phyloP scores from a whole-genome alignment of 305 asterid species.

The Fraxinus paxiana region DNA sequence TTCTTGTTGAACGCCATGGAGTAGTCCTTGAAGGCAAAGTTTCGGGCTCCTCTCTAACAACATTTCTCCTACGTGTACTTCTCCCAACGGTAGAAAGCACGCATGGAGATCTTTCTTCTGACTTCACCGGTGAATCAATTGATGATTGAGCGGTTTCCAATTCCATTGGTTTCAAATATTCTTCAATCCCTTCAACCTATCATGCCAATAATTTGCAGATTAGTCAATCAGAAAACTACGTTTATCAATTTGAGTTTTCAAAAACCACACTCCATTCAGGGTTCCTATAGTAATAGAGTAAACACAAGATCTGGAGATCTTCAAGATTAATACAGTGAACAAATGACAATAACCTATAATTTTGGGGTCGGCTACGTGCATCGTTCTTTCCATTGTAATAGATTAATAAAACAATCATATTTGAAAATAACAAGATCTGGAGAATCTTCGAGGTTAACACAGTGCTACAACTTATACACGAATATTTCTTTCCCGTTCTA shows the following conservation, averaged over 20 bases:
- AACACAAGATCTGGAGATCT: neutral
- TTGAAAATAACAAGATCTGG: neutral
- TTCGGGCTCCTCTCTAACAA: constrained; percentile 32
- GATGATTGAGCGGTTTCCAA: constrained; percentile 46
- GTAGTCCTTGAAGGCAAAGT: constrained; percentile 35
- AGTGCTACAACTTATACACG: neutral
- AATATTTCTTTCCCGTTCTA: neutral
- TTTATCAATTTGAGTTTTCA: neutral
- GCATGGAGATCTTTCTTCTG: constrained; percentile 46
- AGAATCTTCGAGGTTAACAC: neutral
- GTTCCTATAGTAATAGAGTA: neutral
- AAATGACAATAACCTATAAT: neutral
- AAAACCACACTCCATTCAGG: neutral
- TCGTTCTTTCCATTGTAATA: neutral
- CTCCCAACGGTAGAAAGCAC: constrained; percentile 49
- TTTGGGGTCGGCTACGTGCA: neutral
- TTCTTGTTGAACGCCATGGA: constrained; percentile 44
- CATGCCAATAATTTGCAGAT: neutral
- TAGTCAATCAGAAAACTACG: neutral
- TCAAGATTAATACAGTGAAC: neutral
- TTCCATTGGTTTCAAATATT: constrained; percentile 33
- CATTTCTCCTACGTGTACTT: constrained; percentile 43
- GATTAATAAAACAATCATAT: neutral
- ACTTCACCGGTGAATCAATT: constrained; percentile 44
- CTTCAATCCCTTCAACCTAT: constrained; percentile 80